Base-by-base conservation (phyloP, 1,284 basidiomycete species). In the Puccinia triticina region DNA sequence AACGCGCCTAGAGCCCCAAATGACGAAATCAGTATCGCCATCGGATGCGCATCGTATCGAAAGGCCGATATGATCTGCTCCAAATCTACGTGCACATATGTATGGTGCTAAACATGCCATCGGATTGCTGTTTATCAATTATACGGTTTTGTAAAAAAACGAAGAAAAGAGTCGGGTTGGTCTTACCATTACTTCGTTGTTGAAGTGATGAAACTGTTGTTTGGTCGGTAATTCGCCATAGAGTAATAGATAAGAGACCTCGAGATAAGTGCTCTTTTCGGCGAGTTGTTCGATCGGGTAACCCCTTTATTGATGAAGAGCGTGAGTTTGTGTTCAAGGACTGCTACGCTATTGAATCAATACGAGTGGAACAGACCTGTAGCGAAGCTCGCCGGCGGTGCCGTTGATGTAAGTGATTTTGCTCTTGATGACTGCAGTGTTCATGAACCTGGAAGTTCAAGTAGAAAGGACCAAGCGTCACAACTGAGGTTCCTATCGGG, bases 241-340 rank as follows among this genome's bases (percentile, higher is more conserved):
- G 50, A 94, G 92, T 85, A 95, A 91, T n/a, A 95, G 90, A 87
- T 94, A 94, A 11, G 93, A 90, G 23, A 91, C 90, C 86, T 96
- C 94, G 48, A 95, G 89, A 88, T 94, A 94, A 0, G 90, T 90
- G 0, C 92, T 93, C 81, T 91, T 90, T 66, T 91, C 88, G 0
- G 94, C 93, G 37, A 96, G 91, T 86, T 95, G 92, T 86, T 96
- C 94, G 84, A 96, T 95, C 12, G 94, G 94, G 86, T 94, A 95
- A n/a, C 94, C 94, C 88, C 93, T 93, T 59, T 29, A 61, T 61
- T 7, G 21, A 66, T 43, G 34, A 34, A 67, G 23, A 32, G 21
- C n/a, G 26, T 32, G 48, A 21, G n/a, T 80, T 82, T 26, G 85
- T 75, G 76, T 85, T 77, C 29, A 80, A 79, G 29, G 16, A 21